phyloP scores from a whole-genome alignment of 257 asterid genomes.

The Nicotiana tabacum region DNA sequence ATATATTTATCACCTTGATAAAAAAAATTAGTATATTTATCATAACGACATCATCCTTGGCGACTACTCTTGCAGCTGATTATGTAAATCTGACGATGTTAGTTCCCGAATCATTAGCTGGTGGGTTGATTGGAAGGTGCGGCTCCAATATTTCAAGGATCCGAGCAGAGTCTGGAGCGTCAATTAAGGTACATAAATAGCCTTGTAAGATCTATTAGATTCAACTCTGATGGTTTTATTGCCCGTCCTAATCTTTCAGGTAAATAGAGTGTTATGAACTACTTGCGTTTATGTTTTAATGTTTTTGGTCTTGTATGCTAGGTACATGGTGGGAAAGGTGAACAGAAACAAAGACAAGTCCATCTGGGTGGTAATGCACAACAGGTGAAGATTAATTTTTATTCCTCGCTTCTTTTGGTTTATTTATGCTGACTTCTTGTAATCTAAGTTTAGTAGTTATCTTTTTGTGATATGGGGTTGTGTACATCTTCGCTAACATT shows the following conservation, averaged over 20 bases:
- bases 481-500: background rate
- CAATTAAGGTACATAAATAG: conserved; percentile 53
- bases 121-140: conserved; percentile 95
- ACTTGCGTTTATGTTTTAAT: background rate
- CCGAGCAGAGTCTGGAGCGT: conserved; percentile 89
- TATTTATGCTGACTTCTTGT: background rate
- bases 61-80: conserved; percentile 70
- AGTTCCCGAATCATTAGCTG: conserved; percentile 91
- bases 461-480: background rate
- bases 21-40: conserved; percentile 18
- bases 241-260: background rate
- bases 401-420: background rate
- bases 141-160: conserved; percentile 96
- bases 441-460: background rate
- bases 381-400: conserved; percentile 46
- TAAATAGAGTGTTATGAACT: background rate
- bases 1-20: too few relatives aligned
- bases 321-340: conserved; percentile 93
- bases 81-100: conserved; percentile 63
- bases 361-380: conserved; percentile 80
- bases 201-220: conserved; percentile 3
- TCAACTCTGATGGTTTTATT: background rate
- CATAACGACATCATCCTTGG: conserved; percentile 37
- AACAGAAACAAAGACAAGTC: conserved; percentile 84
- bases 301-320: conserved; percentile 22